Conservation (phyloP, 2,329 filamentous ascomycete species). For the Blastomyces parvus region DNA sequence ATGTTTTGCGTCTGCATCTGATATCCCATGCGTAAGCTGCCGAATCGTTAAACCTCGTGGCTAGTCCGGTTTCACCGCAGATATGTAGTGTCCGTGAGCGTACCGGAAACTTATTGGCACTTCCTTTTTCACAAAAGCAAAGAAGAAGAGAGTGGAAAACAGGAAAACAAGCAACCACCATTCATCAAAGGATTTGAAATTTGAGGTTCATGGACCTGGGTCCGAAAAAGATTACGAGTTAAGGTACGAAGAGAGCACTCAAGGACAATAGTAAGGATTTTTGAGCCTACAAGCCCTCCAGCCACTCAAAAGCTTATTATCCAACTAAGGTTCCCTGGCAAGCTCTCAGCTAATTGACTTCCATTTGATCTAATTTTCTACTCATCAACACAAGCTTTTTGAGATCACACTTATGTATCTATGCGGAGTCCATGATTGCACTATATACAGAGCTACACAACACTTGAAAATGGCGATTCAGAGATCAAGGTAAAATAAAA, state of each 20-base stretch:
- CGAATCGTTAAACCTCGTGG: not conserved
- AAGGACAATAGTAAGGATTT: slow-evolving; percentile 1
- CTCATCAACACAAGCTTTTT: not conserved
- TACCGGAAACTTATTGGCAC: not conserved
- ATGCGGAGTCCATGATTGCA: too few relatives aligned
- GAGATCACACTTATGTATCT: not conserved
- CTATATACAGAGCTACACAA: too few relatives aligned
- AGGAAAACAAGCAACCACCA: too few relatives aligned
- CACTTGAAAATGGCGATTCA: not conserved
- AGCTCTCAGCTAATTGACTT: not conserved
- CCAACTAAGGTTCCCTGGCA: not conserved
- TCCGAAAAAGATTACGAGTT: not conserved
- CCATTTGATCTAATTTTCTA: not conserved
- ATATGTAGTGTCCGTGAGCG: not conserved
- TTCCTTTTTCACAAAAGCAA: too few relatives aligned
- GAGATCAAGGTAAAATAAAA: not conserved
- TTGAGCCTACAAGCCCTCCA: not conserved
- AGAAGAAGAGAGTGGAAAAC: too few relatives aligned
- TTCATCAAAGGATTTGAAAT: not conserved
- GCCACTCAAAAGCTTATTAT: slow-evolving; percentile 1
- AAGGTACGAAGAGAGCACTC: not conserved
- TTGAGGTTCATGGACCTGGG: not conserved
- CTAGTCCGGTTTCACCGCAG: not conserved
- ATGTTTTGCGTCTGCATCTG: not conserved
- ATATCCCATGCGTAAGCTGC: not conserved